Evolutionary conservation across 768 basidiomycete genomes (phyloP).

Genomic region (Pleurotus cornucopiae): DNA sequence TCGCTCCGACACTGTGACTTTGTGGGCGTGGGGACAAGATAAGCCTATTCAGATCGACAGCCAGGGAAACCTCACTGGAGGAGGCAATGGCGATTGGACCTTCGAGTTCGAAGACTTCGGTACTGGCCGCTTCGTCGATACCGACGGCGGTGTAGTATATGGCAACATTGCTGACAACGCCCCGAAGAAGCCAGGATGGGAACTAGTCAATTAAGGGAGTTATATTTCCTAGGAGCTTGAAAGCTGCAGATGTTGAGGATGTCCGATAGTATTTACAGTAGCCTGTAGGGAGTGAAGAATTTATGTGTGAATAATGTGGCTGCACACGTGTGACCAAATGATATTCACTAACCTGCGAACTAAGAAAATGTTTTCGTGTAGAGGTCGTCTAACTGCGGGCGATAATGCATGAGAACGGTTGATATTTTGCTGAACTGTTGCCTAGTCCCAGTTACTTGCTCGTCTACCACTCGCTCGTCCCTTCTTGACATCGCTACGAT

Average conservation of each 20-base stretch:
- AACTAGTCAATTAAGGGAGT: neutral
- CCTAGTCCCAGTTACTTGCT: neutral
- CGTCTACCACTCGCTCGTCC: conserved; percentile 17
- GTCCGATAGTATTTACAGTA: too few relatives aligned
- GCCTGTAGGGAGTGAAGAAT: too few relatives aligned
- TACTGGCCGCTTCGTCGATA: neutral
- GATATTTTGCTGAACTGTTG: too few relatives aligned
- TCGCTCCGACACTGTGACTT: neutral
- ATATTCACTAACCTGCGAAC: too few relatives aligned
- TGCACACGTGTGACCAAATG: too few relatives aligned
- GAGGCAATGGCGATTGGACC: neutral
- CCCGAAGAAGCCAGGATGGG: neutral
- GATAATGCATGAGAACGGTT: too few relatives aligned
- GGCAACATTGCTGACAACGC: neutral
- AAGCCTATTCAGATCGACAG: neutral
- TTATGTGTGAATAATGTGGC: too few relatives aligned
- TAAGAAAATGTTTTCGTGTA: too few relatives aligned
- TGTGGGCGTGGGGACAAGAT: neutral
- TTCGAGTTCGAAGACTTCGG: neutral
- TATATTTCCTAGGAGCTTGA: too few relatives aligned
- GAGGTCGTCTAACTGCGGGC: too few relatives aligned
- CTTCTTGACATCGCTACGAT: conserved; percentile 49
- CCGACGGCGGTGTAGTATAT: neutral
- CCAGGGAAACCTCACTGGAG: neutral
- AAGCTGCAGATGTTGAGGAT: too few relatives aligned